Percentiles rank a stretch among this genome's conserved stretches.
These are phyloP conservation scores for Aspergillus campestris DNA, from an alignment of 495 filamentous ascomycete genomes.

Conservation along the genomic window DNA sequence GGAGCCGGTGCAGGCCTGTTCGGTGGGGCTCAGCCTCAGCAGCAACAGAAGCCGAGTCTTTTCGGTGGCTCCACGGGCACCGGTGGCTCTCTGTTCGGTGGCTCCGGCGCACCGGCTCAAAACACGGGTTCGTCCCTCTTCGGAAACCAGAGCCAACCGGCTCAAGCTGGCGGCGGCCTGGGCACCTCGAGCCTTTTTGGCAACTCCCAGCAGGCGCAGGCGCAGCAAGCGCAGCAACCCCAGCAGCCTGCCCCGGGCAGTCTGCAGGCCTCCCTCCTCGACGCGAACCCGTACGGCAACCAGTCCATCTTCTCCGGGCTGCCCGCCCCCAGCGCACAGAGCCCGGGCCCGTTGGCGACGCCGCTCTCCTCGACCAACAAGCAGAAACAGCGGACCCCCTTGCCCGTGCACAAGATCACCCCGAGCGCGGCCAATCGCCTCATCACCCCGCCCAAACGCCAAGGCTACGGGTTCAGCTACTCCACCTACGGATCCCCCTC, in stretches of 20 bases:
- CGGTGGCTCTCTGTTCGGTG: slow-evolving; percentile 42
- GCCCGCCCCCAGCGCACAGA: slow-evolving; percentile 50
- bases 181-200: slow-evolving; percentile 56
- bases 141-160: slow-evolving; percentile 52
- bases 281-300: slow-evolving; percentile 72
- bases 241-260: slow-evolving; percentile 48
- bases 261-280: slow-evolving; percentile 69
- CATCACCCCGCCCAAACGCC: slow-evolving; percentile 68
- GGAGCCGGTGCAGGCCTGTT: slow-evolving; percentile 40
- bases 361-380: slow-evolving; percentile 68
- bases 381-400: slow-evolving; percentile 61
- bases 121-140: slow-evolving; percentile 52
- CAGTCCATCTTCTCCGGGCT: slow-evolving; percentile 69
- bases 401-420: slow-evolving; percentile 85
- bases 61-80: slow-evolving; percentile 18
- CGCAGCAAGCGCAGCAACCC: slow-evolving; percentile 37
- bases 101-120: slow-evolving; percentile 23
- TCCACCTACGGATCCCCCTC: slow-evolving; percentile 78
- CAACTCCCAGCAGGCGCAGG: slow-evolving; percentile 39
- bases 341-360: slow-evolving; percentile 77
- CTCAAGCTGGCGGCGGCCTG: slow-evolving; percentile 39
- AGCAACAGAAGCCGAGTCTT: slow-evolving; percentile 28
- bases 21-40: slow-evolving; percentile 31
- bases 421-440: slow-evolving; percentile 69
- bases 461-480: slow-evolving; percentile 81